These are phyloP conservation scores for Fusarium sp. DNA, from an alignment of 2,329 filamentous ascomycete species.

Conservation along the genomic window DNA sequence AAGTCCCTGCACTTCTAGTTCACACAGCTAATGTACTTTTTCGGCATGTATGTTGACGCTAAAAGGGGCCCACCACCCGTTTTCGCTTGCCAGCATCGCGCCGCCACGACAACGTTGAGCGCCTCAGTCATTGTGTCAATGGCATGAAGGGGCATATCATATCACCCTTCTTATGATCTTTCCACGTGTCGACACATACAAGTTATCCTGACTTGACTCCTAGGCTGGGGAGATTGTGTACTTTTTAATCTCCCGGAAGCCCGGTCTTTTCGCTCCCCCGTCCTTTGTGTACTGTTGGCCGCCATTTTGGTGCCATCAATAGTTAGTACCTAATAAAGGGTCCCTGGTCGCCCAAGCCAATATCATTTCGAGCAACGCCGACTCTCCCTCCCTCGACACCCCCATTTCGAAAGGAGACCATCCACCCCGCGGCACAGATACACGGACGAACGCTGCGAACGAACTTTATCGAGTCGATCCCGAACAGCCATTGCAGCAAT, in stretches of 20 bases:
- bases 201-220: not conserved
- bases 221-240: not conserved
- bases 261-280: slow-evolving; percentile 19
- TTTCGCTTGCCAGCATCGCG: slow-evolving; percentile 34
- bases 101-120: slow-evolving; percentile 35
- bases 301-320: slow-evolving; percentile 39
- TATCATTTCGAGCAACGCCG: slow-evolving; percentile 39
- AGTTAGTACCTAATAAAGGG: slow-evolving; percentile 37
- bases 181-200: slow-evolving; percentile 20
- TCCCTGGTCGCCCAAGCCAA: slow-evolving; percentile 39
- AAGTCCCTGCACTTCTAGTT: slow-evolving; percentile 4
- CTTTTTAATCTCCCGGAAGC: slow-evolving; percentile 4
- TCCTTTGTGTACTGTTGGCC: slow-evolving; percentile 24
- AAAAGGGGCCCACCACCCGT: slow-evolving; percentile 34
- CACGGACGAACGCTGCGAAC: not conserved
- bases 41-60: slow-evolving; percentile 15
- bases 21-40: not conserved
- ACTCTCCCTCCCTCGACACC: slow-evolving; percentile 35
- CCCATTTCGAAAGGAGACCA: slow-evolving; percentile 34
- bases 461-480: not conserved
- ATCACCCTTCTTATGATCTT: slow-evolving; percentile 10
- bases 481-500: not conserved
- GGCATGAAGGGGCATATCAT: slow-evolving; percentile 15
- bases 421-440: slow-evolving; percentile 17
- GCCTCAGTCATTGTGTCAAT: slow-evolving; percentile 25